These are phyloP conservation scores for Aspergillus quadricinctus DNA, from an alignment of 2,329 filamentous ascomycete genomes.

Conservation along the genomic window DNA sequence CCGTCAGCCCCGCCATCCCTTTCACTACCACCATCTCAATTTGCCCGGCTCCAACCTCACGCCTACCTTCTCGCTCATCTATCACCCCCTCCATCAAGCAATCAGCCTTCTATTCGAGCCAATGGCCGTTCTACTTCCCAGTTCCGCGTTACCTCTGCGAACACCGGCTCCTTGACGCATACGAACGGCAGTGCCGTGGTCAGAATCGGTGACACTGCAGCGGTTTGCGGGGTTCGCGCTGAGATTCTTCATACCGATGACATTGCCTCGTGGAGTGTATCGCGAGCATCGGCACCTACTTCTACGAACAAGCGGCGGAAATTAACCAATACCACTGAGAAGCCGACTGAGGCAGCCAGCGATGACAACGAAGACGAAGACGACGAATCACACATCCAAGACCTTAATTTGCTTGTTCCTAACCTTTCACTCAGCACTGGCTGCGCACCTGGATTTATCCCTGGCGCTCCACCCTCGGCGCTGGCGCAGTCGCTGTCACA, in stretches of 20 bases:
- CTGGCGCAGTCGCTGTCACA: slow-evolving; percentile 83
- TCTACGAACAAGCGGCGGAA: slow-evolving; percentile 31
- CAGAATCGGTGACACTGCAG: slow-evolving; percentile 81
- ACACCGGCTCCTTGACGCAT: slow-evolving; percentile 80
- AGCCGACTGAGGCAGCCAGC: slow-evolving; percentile 9
- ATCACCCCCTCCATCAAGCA: slow-evolving; percentile 50
- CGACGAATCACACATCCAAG: slow-evolving; percentile 45
- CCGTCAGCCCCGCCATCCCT: slow-evolving; percentile 37
- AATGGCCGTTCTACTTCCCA: slow-evolving; percentile 72
- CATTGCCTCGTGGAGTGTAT: slow-evolving; percentile 56
- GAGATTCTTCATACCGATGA: slow-evolving; percentile 75
- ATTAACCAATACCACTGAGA: slow-evolving; percentile 19
- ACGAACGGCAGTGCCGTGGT: slow-evolving; percentile 87
- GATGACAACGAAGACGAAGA: slow-evolving; percentile 43
- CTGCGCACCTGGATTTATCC: slow-evolving; percentile 78
- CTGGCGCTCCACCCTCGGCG: slow-evolving; percentile 73
- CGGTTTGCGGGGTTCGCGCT: slow-evolving; percentile 87
- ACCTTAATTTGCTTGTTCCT: slow-evolving; percentile 72
- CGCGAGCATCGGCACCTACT: slow-evolving; percentile 30
- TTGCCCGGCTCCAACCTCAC: slow-evolving; percentile 84
- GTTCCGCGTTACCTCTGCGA: slow-evolving; percentile 68
- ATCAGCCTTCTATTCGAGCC: slow-evolving; percentile 62
- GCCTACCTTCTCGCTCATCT: slow-evolving; percentile 89
- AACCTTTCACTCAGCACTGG: slow-evolving; percentile 92
- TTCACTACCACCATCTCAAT: slow-evolving; percentile 62